Base-by-base conservation (phyloP, 2,329 filamentous ascomycete species). In the Colletotrichum sp. region DNA sequence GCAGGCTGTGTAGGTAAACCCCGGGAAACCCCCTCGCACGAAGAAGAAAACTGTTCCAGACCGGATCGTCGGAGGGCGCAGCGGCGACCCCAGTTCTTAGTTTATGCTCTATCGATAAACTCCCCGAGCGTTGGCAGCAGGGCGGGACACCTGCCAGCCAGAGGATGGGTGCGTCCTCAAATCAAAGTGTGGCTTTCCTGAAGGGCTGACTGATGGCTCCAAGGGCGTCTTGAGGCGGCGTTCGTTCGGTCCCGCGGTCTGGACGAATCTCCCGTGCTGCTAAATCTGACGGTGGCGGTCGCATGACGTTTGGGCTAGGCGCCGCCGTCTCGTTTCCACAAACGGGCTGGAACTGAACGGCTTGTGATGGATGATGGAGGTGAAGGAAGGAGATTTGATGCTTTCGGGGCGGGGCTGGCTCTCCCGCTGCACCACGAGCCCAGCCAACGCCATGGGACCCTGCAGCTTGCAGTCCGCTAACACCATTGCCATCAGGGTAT, bases 21-120 rank as follows among this genome's bases (percentile, higher is more conserved):
- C 28, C 4, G 8, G 26, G n/a, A 21, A 66, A 13, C 32, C 52
- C 18, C 30, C 32, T 60, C 24, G 18, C 18, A 28, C 7, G 24
- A 10, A 59, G 55, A 60, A 60, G n/a, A 34, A 62, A 28, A 24
- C 39, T 52, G 34, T 68, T 66, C 70, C 34, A 52, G 74, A 69
- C 65, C 60, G 34, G 64, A 60, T 76, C 64, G 49, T 18, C 70
- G 24, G 28, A 68, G 44, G 65, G 59, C 74, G 70, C 70, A 76
- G 70, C 74, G 52, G 26, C 49, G 0, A 69, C 55, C 71, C 74
- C 24, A 5, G 28, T 21, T 21, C 44, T 73, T 26, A 26, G 18
- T 69, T 57, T 28, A 74, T 76, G 64, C 70, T 63, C 34, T 59
- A 67, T 39, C 9, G 7, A 44, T n/a, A 13, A n/a, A 63, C 70